Evolutionary conservation across 805 yeast genomes (phyloP), one percentile per base, ranked within the genome.

Genomic region (Kuraishia piskuri): DNA sequence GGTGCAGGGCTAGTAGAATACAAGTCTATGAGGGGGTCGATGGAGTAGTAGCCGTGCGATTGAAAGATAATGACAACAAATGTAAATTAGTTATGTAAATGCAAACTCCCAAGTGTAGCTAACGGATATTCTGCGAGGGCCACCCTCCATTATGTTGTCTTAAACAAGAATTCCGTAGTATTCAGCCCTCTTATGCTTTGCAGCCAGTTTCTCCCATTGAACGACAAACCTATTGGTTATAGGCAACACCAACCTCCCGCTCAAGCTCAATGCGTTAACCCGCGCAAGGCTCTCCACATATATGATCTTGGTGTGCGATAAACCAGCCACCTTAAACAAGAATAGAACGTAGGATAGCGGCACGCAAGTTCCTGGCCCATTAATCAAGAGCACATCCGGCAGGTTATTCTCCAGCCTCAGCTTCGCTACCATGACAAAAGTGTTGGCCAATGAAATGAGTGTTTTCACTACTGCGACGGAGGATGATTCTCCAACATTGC

Each of bases 281-380:
- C 98, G 73, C 0, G 98, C 97, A 46, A 92, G 72, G 50, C 94
- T 84, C 67, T 92, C 98, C 23, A 92, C 72, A 63, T 92, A 94
- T 1, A 94, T 67, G 22, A 94, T 83, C 53, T 78, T 71, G 0
- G 89, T 80, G 23, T 63, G 61, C 46, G 75, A 68, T 2, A 75
- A 37, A 0, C 81, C 84, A 14, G 76, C 50, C 51, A 69, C 69
- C 58, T 82, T 82, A 58, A 82, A 62, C 1, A 73, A 22, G 53
- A 84, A 79, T n/a, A 83, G 62, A 1, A 79, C 70, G 53, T 79
- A 77, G 21, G 88, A 84, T 23, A 88, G 63, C 2, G 91, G 85
- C 2, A 88, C 89, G 22, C 86, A 71, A 1, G 94, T 85, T 0
- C 90, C 97, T 3, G 91, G 97, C 2, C 96, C 96, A 62, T 89